Percentiles rank a stretch among this genome's conserved stretches.
Evolutionary conservation across 176 grass and related monocot species (phyloP).

Genomic region (Typha latifolia): DNA sequence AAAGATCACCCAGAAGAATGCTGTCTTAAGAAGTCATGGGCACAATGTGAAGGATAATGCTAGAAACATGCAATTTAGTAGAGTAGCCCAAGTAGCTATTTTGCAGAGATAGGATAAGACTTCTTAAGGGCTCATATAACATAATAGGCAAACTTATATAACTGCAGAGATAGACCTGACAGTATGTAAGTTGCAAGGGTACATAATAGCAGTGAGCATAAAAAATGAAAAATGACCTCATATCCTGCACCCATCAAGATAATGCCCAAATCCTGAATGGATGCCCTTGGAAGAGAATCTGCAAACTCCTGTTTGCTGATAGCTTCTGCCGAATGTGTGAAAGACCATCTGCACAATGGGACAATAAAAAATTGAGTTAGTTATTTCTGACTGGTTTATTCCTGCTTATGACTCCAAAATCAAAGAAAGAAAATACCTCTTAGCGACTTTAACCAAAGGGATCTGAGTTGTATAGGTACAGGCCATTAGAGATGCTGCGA

Average conservation of each 20-base stretch:
- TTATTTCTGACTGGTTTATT: not conserved
- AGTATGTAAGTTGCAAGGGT: no score
- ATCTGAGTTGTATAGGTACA: constrained; percentile 93
- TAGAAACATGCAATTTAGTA: no score
- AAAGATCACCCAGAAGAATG: no score
- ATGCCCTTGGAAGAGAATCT: constrained; percentile 65
- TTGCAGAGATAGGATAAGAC: no score
- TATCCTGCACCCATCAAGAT: constrained; percentile 93
- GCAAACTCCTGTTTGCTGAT: constrained; percentile 75
- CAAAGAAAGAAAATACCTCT: constrained; percentile 37
- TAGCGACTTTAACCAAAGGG: constrained; percentile 84
- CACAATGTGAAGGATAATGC: no score
- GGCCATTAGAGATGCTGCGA: constrained; percentile 79
- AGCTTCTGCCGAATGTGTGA: constrained; percentile 48
- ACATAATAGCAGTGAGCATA: no score
- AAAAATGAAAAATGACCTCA: constrained; percentile 42
- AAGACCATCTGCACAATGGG: constrained; percentile 68
- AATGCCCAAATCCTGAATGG: constrained; percentile 71
- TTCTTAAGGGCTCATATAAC: no score
- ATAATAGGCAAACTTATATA: no score
- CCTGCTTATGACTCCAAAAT: not conserved
- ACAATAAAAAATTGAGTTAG: constrained; percentile 1
- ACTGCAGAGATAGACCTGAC: no score
- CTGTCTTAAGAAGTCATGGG: no score
- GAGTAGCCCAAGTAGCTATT: no score